Evolutionary conservation across 2,329 filamentous ascomycete genomes (phyloP).

Genomic region (Colletotrichum costaricense): DNA sequence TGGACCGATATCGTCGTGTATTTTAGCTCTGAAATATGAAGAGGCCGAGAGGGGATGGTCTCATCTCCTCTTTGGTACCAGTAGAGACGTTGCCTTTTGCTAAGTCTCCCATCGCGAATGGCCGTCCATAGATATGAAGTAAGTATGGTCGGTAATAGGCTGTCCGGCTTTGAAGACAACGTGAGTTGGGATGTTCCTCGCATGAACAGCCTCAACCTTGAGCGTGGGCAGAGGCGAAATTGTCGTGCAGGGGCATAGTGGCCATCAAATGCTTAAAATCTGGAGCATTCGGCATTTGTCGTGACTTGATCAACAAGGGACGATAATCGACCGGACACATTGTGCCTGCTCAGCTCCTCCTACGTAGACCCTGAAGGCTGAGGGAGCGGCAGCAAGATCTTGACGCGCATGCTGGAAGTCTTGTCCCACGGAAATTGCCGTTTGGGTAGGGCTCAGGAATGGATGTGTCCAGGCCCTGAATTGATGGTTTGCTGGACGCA

Average conservation of each 20-base stretch:
- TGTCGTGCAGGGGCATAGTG: background rate
- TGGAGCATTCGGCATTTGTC: slow-evolving; percentile 11
- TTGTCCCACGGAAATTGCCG: background rate
- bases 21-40: background rate
- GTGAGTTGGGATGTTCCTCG: background rate
- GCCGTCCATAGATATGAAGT: background rate
- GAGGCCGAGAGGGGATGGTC: background rate
- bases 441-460: background rate
- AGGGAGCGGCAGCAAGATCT: background rate
- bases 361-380: background rate
- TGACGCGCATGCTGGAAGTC: background rate
- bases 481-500: background rate
- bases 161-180: background rate
- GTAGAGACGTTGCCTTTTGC: background rate
- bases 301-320: background rate
- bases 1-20: background rate
- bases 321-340: slow-evolving; percentile 3
- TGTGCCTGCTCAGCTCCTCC: background rate
- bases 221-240: background rate
- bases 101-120: background rate
- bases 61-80: background rate
- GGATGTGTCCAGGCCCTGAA: slow-evolving; percentile 8
- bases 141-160: background rate
- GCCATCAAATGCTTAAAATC: slow-evolving; percentile 11
- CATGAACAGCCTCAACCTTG: background rate